A percentile compares a stretch with the other conserved stretches of the same genome.
These are phyloP conservation scores for Nakaseomyces uthaithaninus DNA, from an alignment of 1,139 yeast species.

Conservation along the genomic window DNA sequence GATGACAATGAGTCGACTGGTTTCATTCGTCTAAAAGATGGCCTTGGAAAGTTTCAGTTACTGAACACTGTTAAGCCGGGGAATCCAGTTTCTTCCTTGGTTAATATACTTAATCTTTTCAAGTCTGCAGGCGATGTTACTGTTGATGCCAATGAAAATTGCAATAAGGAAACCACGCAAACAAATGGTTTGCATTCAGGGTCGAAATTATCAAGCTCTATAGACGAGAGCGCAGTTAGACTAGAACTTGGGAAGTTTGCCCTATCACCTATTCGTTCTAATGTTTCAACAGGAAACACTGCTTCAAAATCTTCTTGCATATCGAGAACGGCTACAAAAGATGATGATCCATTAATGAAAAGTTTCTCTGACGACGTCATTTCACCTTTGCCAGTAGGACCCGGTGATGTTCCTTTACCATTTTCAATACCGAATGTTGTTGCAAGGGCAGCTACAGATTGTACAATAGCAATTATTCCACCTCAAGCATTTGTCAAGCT, in stretches of 20 bases:
- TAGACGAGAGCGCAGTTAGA: slow-evolving; percentile 3
- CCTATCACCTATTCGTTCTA: slow-evolving; percentile 1
- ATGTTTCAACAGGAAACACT: not conserved
- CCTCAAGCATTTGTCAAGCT: slow-evolving; percentile 70
- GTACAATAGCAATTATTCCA: slow-evolving; percentile 90
- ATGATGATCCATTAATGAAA: slow-evolving; percentile 1
- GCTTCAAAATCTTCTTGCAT: not conserved
- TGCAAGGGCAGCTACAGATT: slow-evolving; percentile 39
- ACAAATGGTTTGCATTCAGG: not conserved
- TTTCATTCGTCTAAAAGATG: slow-evolving; percentile 41
- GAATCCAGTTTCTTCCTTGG: slow-evolving; percentile 72
- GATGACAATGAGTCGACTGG: slow-evolving; percentile 13
- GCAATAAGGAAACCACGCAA: too few relatives aligned
- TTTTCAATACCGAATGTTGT: slow-evolving; percentile 31
- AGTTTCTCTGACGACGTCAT: not conserved
- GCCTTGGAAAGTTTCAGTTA: slow-evolving; percentile 49
- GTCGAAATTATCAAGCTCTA: slow-evolving; percentile 2
- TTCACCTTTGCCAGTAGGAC: not conserved
- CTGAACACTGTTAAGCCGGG: slow-evolving; percentile 83
- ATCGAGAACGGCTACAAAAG: not conserved
- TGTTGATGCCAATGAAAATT: slow-evolving; percentile 7
- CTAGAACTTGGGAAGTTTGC: slow-evolving; percentile 2
- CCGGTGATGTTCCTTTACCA: not conserved
- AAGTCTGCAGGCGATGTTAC: slow-evolving; percentile 28
- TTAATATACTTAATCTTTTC: slow-evolving; percentile 67